phyloP scores from a whole-genome alignment of 805 yeast genomes.

The Saccharomycopsis capsularis region DNA sequence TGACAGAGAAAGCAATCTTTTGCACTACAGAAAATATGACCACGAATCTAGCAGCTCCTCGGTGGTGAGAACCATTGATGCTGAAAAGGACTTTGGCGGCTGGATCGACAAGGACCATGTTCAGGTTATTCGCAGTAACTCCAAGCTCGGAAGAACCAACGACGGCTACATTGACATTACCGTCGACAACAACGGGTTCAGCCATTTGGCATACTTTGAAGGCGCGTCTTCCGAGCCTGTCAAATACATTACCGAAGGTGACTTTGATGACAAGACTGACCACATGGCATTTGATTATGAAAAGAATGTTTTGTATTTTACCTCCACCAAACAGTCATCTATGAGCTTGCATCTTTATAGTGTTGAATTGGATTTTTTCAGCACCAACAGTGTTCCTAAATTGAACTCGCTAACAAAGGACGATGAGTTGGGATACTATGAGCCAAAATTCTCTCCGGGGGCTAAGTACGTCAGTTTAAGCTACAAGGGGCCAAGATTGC shows the following conservation, averaged over 20 bases:
- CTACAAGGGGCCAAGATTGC: constrained; percentile 73
- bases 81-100: constrained; percentile 38
- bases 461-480: constrained; percentile 44
- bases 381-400: constrained; percentile 1
- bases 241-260: constrained; percentile 36
- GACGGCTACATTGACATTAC: constrained; percentile 61
- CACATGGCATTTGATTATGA: constrained; percentile 39
- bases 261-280: constrained; percentile 47
- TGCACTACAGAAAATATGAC: constrained; percentile 45
- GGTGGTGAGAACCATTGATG: constrained; percentile 38
- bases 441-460: constrained; percentile 48
- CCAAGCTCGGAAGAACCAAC: constrained; percentile 25
- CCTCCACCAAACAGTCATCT: constrained; percentile 71
- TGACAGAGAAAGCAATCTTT: constrained; percentile 51
- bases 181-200: constrained; percentile 44
- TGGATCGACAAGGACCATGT: constrained; percentile 54
- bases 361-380: constrained; percentile 36
- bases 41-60: constrained; percentile 27
- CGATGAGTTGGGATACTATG: constrained; percentile 39
- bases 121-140: constrained; percentile 33
- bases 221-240: constrained; percentile 37
- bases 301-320: constrained; percentile 45
- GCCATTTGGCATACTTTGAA: constrained; percentile 58
- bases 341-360: constrained; percentile 79
- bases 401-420: constrained; percentile 28